Base-by-base conservation (phyloP, 805 yeast species). In the Sugiyamaella americana region DNA sequence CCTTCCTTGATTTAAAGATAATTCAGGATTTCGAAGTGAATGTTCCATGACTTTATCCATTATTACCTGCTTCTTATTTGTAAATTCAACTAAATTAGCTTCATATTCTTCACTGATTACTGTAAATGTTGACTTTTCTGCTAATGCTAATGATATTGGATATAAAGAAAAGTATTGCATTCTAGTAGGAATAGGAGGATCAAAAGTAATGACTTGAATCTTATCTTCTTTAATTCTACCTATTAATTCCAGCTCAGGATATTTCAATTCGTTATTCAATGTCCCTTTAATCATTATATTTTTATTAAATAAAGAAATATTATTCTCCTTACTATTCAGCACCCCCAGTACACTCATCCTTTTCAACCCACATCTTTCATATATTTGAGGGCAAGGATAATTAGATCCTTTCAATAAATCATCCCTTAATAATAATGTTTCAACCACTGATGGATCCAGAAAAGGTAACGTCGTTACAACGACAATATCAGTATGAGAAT, bases 91-190 rank as follows among this genome's bases (percentile, higher is more conserved):
- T 26, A 72, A 47, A 37, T 61, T 63, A 16, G 47, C 50, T 29
- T 62, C 63, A 40, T 59, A 60, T 19, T 50, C 53, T 13, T 59
- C 58, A 13, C 53, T 54, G 29, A 59, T 52, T 16, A 49, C 57
- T 13, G 60, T 50, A 41, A 44, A 44, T 8, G 23, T 17, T 16
- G 52, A 40, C 45, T 60, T 58, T 41, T 64, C 71, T 2, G 68
- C 65, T 11, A 74, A 60, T 13, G 81, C 82, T 6, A 88, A 71
- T 2, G 78, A 66, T 2, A 87, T 84, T 0, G 96, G 94, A n/a
- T 72, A 67, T 2, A 81, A 60, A 0, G 96, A 81, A 53, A 78
- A 83, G 60, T 84, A 87, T 54, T 88, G 95, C 71, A 89, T 72
- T 49, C 76, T 74, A 23, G 71, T 71, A 17, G 83, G 77, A 38